phyloP scores from a whole-genome alignment of 306 rosid genomes.

The Acmispon strigosus region DNA sequence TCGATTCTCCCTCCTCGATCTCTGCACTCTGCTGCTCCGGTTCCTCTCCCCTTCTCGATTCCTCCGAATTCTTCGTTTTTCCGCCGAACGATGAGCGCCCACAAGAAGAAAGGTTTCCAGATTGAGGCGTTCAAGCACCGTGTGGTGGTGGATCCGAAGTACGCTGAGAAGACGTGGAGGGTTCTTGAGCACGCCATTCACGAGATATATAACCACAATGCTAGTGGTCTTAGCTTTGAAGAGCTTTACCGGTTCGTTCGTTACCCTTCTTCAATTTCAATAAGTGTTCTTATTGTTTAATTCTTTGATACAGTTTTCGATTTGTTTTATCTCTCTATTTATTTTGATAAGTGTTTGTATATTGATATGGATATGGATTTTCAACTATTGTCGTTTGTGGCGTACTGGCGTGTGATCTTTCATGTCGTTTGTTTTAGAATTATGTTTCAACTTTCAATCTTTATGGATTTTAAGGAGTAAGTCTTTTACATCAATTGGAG shows the following conservation, averaged over 20 bases:
- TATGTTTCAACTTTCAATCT: background rate
- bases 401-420: background rate
- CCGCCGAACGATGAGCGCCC: constrained; percentile 27
- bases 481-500: background rate
- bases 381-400: background rate
- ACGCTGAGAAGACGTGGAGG: constrained; percentile 51
- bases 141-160: constrained; percentile 41
- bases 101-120: constrained; percentile 31
- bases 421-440: background rate
- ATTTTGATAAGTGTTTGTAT: background rate
- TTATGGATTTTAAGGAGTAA: background rate
- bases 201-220: constrained; percentile 48
- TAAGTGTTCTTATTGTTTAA: background rate
- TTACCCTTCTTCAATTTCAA: background rate
- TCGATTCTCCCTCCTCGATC: background rate
- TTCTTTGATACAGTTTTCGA: background rate
- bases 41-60: background rate
- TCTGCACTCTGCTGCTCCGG: background rate
- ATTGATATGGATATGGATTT: background rate
- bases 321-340: background rate
- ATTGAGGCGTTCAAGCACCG: constrained; percentile 48
- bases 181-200: constrained; percentile 47
- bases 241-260: constrained; percentile 41
- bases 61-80: background rate
- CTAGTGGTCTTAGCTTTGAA: constrained; percentile 45